These are phyloP conservation scores for Fusarium zealandicum DNA, from an alignment of 2,329 filamentous ascomycete species.

Conservation along the genomic window DNA sequence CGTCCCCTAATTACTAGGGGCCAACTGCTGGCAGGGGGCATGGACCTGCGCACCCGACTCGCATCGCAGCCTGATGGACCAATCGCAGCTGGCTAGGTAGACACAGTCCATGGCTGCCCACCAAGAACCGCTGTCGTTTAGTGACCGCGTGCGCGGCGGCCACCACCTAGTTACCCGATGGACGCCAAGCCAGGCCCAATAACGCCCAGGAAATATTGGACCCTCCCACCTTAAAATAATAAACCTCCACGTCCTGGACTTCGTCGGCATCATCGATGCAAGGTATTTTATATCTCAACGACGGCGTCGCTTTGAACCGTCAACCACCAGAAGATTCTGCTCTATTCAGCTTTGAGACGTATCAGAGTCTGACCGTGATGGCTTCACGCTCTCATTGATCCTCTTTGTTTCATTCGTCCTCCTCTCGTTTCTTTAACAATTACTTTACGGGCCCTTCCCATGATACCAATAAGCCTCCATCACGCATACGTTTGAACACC, in stretches of 20 bases:
- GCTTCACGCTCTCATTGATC: background rate
- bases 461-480: background rate
- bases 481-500: background rate
- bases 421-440: background rate
- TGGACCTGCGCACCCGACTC: no score
- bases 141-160: no score
- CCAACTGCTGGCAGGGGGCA: no score
- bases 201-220: background rate
- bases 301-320: background rate
- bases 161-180: no score
- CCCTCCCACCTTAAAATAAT: background rate
- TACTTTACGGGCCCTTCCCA: background rate
- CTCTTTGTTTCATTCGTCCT: no score
- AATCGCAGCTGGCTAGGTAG: background rate
- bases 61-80: background rate
- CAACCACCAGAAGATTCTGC: background rate
- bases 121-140: background rate
- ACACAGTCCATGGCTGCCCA: background rate
- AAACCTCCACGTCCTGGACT: background rate
- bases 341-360: background rate
- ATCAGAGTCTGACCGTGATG: background rate
- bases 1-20: background rate
- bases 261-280: background rate
- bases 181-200: background rate
- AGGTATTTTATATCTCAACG: background rate